Evolutionary conservation across 148 eudicot genomes (phyloP).

Genomic region (Rhododendron mucronatum): DNA sequence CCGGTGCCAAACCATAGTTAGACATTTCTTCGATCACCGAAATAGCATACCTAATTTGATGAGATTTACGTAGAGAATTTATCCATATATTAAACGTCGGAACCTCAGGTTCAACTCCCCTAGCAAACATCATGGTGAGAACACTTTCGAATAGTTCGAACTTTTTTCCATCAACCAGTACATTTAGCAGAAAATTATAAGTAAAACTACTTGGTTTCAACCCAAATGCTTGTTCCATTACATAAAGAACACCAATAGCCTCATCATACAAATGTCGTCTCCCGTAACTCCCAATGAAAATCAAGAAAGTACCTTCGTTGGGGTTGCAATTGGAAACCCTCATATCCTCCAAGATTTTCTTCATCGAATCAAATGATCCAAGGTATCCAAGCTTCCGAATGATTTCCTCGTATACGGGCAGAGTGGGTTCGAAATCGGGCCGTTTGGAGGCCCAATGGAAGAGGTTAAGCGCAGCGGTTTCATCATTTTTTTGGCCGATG

Average conservation of each 20-base stretch:
- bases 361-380: constrained; percentile 69
- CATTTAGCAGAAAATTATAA: constrained; percentile 70
- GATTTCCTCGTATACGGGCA: constrained; percentile 63
- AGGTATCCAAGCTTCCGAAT: constrained; percentile 58
- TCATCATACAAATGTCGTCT: constrained; percentile 54
- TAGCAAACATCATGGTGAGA: constrained; percentile 56
- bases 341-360: constrained; percentile 57
- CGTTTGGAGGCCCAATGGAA: constrained; percentile 82
- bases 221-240: constrained; percentile 66
- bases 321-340: constrained; percentile 35
- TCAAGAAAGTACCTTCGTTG: constrained; percentile 62
- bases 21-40: constrained; percentile 94
- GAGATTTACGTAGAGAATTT: constrained; percentile 80
- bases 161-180: constrained; percentile 80
- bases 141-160: constrained; percentile 73
- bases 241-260: constrained; percentile 65
- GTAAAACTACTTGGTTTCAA: constrained; percentile 56
- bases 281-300: constrained; percentile 65
- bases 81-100: constrained; percentile 80
- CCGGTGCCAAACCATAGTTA: constrained; percentile 63
- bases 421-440: constrained; percentile 54
- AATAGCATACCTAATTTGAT: constrained; percentile 87
- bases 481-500: constrained; percentile 52
- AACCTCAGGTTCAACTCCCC: constrained; percentile 62
- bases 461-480: constrained; percentile 52